Conservation (phyloP, 169 alveolate genomes). For the Eimeria falciformis region DNA sequence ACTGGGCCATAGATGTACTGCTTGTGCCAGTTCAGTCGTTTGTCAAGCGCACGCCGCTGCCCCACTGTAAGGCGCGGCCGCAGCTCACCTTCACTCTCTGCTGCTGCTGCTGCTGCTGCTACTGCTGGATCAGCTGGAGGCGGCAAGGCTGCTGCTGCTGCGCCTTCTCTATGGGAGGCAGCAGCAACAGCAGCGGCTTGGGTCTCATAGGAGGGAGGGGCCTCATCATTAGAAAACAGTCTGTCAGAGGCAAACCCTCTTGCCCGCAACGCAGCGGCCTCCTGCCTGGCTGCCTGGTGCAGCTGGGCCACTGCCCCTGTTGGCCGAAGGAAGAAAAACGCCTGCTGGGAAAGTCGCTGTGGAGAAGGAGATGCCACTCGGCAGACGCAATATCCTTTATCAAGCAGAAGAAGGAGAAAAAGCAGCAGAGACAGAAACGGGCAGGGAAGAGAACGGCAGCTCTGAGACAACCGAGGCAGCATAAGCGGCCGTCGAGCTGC, state of each 20-base stretch:
- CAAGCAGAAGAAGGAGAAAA: neutral
- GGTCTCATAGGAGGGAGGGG: neutral
- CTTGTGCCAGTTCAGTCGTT: slow-evolving; percentile 19
- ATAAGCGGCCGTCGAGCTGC: too few species aligned
- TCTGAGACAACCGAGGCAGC: too few species aligned
- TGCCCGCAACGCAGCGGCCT: too few species aligned
- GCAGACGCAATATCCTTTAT: neutral
- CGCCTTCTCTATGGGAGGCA: neutral
- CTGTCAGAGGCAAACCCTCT: neutral
- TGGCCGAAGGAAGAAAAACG: neutral
- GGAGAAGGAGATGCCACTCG: neutral
- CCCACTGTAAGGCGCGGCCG: slow-evolving; percentile 20
- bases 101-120: slow-evolving; percentile 17
- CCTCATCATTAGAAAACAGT: too few species aligned
- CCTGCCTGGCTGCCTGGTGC: too few species aligned
- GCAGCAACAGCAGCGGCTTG: neutral
- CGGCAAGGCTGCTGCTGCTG: neutral
- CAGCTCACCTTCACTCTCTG: neutral
- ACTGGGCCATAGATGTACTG: neutral
- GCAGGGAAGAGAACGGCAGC: too few species aligned
- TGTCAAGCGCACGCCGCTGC: slow-evolving; percentile 36
- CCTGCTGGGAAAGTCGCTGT: neutral
- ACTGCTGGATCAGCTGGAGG: neutral
- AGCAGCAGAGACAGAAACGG: neutral
- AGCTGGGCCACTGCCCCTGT: neutral